Evolutionary conservation across 2,329 filamentous ascomycete species (phyloP).

Genomic region (Colletotrichum euphorbiae): DNA sequence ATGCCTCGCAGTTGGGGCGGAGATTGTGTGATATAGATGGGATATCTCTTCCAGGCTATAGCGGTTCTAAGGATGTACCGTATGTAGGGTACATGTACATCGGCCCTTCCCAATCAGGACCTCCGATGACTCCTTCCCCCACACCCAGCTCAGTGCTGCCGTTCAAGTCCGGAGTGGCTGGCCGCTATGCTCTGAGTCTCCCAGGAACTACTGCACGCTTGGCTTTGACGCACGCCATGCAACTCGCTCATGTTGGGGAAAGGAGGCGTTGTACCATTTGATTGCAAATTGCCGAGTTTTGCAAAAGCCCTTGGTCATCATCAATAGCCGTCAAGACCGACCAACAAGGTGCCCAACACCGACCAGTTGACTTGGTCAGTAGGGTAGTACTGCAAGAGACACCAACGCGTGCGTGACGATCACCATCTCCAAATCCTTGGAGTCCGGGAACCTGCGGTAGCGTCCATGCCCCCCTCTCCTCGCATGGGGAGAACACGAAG

Average conservation of each 20-base stretch:
- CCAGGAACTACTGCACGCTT: neutral
- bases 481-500: conserved; percentile 12
- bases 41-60: too few relatives aligned
- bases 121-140: too few relatives aligned
- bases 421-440: conserved; percentile 26
- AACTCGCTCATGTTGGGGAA: conserved; percentile 8
- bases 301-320: neutral
- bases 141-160: conserved; percentile 1
- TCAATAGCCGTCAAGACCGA: neutral
- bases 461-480: neutral
- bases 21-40: too few relatives aligned
- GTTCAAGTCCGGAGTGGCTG: neutral
- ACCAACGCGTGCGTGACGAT: conserved; percentile 23
- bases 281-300: neutral
- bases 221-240: conserved; percentile 13
- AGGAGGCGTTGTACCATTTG: neutral
- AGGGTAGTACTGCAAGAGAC: conserved; percentile 9
- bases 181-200: neutral
- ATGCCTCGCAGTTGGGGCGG: too few relatives aligned
- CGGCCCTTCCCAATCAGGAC: too few relatives aligned
- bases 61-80: too few relatives aligned
- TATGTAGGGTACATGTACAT: too few relatives aligned
- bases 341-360: neutral
- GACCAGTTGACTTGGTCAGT: conserved; percentile 28
- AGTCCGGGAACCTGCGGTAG: neutral